Evolutionary conservation across 768 basidiomycete genomes (phyloP), one percentile per base, ranked within the genome.

Genomic region (Hygrocybe punicea): DNA sequence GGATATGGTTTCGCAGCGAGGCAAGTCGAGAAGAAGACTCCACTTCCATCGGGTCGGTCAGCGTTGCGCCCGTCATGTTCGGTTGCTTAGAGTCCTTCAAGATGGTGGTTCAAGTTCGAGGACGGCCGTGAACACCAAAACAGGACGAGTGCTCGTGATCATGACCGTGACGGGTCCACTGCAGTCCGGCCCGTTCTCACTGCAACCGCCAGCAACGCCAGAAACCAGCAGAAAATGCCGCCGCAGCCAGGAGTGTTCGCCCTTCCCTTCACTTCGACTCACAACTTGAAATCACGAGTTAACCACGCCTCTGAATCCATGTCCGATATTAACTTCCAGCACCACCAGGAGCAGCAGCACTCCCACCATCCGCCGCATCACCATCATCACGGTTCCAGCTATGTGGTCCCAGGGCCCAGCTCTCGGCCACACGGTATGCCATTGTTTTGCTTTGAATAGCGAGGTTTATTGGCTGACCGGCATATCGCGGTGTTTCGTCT

Each of bases 211-310:
- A 42, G 19, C 39, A 42, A n/a, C n/a, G n/a, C n/a, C 39, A 42
- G 16, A 42, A 42, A n/a, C n/a, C 39, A 42, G 8, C 39, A 4
- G 11, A 14, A 4, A 5, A 86, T 86, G 84, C 85, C 85, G 49
- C 86, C 86, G 45, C 85, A 87, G 59, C 84, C 81, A 61, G 86
- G 86, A 53, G 73, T 87, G 59, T 89, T 89, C 64, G 75, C 84
- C 3, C 68, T 87, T 14, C 80, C 84, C 14, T 83, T 83, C 66
- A 73, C 78, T 29, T 75, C 81, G 50, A 74, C 71, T 24, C 58
- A 42, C 56, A 61, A 8, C 29, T 29, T 29, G 29, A 29, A 21
- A 58, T 49, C 57, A 42, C 58, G 34, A 13, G 76, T 68, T 76
- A 78, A 66, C 67, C 75, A 40, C 73, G 74, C 50, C 39, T 55